phyloP scores from a whole-genome alignment of 345 rosid species.

The Viola odorata region DNA sequence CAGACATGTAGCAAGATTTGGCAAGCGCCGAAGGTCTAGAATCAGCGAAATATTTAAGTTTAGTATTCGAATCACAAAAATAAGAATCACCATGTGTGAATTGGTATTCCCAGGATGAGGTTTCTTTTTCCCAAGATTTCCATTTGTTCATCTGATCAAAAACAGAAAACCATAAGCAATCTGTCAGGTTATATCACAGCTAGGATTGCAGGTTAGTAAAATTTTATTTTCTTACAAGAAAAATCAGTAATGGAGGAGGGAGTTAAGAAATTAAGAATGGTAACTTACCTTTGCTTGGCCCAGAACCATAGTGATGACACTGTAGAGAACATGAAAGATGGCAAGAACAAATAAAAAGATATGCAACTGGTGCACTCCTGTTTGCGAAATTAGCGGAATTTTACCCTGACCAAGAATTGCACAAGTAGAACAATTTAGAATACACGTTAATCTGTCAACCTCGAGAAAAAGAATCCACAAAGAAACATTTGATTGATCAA shows the following conservation, averaged over 20 bases:
- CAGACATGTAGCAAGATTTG: too few species aligned
- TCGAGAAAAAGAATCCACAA: too few species aligned
- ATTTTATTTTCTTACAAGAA: neutral
- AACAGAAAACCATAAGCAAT: too few species aligned
- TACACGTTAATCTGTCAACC: too few species aligned
- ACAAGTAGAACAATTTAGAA: too few species aligned
- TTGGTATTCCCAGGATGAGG: slow-evolving; percentile 39
- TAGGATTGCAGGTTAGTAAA: neutral
- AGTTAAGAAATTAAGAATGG: neutral
- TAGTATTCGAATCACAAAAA: too few species aligned
- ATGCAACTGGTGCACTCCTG: slow-evolving; percentile 60
- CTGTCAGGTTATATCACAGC: neutral
- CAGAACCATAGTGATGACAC: slow-evolving; percentile 53
- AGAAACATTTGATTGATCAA: too few species aligned
- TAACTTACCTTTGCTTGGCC: slow-evolving; percentile 63
- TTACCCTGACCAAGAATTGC: slow-evolving; percentile 34
- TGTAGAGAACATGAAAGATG: slow-evolving; percentile 57
- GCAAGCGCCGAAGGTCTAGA: too few species aligned
- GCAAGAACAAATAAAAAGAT: slow-evolving; percentile 66
- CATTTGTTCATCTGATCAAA: slow-evolving; percentile 36
- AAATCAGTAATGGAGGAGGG: too few species aligned
- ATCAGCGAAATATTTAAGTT: too few species aligned
- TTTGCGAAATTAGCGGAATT: slow-evolving; percentile 46
- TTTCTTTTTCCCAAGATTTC: slow-evolving; percentile 43
- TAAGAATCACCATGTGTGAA: slow-evolving; percentile 30